Evolutionary conservation across 2,329 filamentous ascomycete species (phyloP).

Genomic region (Aspergillus pseudoterreus): DNA sequence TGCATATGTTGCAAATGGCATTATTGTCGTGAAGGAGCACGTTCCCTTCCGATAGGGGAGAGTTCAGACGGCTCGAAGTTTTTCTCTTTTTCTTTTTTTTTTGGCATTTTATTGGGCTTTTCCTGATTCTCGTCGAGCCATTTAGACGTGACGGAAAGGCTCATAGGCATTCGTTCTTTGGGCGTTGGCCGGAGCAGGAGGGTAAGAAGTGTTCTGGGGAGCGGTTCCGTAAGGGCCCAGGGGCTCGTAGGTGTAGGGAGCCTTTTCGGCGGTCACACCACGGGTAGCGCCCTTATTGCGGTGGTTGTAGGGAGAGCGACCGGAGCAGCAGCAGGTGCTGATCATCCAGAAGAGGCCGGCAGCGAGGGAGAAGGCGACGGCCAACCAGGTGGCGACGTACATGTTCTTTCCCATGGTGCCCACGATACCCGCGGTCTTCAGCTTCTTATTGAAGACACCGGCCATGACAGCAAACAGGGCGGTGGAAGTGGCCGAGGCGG

Average conservation of each 20-base stretch:
- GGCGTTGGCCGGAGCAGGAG: conserved; percentile 18
- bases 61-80: not conserved
- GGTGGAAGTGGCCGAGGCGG: conserved; percentile 69
- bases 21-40: conserved; percentile 10
- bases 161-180: conserved; percentile 31
- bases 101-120: not conserved
- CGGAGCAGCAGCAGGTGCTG: conserved; percentile 86
- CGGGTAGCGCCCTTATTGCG: conserved; percentile 33
- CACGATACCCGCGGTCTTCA: conserved; percentile 68
- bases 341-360: conserved; percentile 87
- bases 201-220: conserved; percentile 24
- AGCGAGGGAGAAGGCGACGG: conserved; percentile 69
- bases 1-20: conserved; percentile 9
- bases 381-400: conserved; percentile 73
- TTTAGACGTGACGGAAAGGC: conserved; percentile 36
- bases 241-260: conserved; percentile 59
- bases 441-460: conserved; percentile 62
- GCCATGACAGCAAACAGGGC: conserved; percentile 68
- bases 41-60: not conserved
- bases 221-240: conserved; percentile 34
- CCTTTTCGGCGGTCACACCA: conserved; percentile 54
- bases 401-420: conserved; percentile 65
- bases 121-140: not conserved
- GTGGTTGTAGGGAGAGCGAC: conserved; percentile 51
- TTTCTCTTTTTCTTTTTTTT: conserved; percentile 1